Conservation (phyloP, 192 early-diverging fungal species). For the Podila verticillata region DNA sequence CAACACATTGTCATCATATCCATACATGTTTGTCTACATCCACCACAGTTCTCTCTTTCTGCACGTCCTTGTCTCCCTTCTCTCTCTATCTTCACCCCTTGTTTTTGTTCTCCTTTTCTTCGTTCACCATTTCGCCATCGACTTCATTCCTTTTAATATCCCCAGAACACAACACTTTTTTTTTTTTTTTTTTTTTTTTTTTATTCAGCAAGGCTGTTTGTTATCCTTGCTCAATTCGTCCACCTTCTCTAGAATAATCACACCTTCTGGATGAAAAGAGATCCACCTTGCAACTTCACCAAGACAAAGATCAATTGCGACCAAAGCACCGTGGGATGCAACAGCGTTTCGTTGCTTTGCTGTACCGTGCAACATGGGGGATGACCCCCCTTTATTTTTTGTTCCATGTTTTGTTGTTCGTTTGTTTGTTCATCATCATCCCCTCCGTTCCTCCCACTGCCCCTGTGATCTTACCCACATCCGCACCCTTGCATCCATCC, state of each 20-base stretch:
- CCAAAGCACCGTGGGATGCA: background rate
- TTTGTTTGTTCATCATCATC: background rate
- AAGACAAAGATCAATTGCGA: background rate
- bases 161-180: background rate
- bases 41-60: background rate
- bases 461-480: no score
- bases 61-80: background rate
- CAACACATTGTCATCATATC: no score
- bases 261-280: no score
- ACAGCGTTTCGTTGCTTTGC: background rate
- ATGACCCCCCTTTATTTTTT: slow-evolving; percentile 2
- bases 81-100: background rate
- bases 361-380: no score
- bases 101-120: slow-evolving; percentile 3
- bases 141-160: no score
- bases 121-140: no score
- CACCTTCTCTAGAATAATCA: no score
- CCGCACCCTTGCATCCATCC: background rate
- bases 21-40: no score
- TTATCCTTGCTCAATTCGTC: no score
- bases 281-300: background rate
- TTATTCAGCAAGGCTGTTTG: no score
- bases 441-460: background rate
- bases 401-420: no score
- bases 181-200: background rate